These are phyloP conservation scores for Sherardia arvensis DNA, from an alignment of 257 asterid genomes.

Conservation along the genomic window DNA sequence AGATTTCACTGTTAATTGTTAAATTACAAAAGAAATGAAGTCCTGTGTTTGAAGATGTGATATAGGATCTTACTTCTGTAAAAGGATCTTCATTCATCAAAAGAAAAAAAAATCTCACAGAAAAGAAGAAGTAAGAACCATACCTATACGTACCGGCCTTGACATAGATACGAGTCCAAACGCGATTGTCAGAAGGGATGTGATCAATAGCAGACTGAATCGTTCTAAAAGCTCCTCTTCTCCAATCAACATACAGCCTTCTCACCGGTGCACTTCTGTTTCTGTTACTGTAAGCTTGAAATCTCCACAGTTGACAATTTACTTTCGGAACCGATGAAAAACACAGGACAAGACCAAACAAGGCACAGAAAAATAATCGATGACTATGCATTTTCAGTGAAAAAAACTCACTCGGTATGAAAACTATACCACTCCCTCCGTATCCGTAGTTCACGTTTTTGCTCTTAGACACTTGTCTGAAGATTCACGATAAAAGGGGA, in stretches of 20 bases:
- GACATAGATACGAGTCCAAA: conserved; percentile 37
- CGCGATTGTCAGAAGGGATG: conserved; percentile 32
- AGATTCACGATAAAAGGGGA: neutral
- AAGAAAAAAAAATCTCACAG: neutral
- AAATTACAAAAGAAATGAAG: no score
- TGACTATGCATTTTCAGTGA: conserved; percentile 11
- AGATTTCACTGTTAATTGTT: no score
- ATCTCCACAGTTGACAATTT: conserved; percentile 1
- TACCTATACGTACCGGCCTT: conserved; percentile 48
- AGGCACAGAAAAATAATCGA: neutral
- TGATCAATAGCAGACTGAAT: conserved; percentile 51
- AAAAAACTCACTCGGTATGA: neutral
- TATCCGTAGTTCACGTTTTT: neutral
- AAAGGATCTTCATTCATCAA: neutral
- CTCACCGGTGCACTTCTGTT: neutral
- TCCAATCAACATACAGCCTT: conserved; percentile 28
- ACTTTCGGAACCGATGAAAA: conserved; percentile 4
- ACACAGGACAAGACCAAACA: conserved; percentile 5
- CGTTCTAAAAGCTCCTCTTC: conserved; percentile 15
- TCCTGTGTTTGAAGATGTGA: no score
- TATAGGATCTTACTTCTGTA: no score
- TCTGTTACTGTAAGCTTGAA: neutral
- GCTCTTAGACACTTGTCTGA: neutral
- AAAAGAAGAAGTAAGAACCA: neutral
- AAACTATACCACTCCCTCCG: neutral